Conservation (phyloP, 2,329 filamentous ascomycete genomes). For the Torrubiella hemipterigena region DNA sequence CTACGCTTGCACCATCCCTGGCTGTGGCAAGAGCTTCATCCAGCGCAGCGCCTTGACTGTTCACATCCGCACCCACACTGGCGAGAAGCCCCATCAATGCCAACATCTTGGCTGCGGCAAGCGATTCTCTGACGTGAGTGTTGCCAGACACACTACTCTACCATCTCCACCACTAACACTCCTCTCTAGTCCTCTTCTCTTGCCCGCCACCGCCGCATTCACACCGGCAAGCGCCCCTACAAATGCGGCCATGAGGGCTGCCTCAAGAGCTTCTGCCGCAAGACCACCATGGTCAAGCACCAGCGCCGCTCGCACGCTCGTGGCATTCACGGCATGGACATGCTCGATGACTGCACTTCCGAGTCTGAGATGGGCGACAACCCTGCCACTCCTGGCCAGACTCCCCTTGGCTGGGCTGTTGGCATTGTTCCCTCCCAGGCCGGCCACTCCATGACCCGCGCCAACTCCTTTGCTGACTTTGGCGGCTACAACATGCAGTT, state of each 20-base stretch:
- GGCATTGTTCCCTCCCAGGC: slow-evolving; percentile 25
- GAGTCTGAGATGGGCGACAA: slow-evolving; percentile 47
- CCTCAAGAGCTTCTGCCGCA: slow-evolving; percentile 58
- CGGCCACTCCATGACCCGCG: slow-evolving; percentile 32
- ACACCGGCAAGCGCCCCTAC: slow-evolving; percentile 56
- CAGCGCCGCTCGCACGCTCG: slow-evolving; percentile 50
- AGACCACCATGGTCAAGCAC: slow-evolving; percentile 61
- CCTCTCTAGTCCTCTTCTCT: slow-evolving; percentile 47
- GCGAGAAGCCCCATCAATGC: slow-evolving; percentile 61
- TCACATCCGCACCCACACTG: slow-evolving; percentile 58
- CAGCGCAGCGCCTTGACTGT: slow-evolving; percentile 59
- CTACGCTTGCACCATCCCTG: slow-evolving; percentile 46
- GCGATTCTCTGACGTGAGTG: slow-evolving; percentile 55
- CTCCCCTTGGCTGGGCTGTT: slow-evolving; percentile 38
- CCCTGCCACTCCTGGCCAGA: slow-evolving; percentile 43
- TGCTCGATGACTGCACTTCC: slow-evolving; percentile 39
- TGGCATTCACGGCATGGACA: slow-evolving; percentile 42
- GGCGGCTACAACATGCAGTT: slow-evolving; percentile 32
- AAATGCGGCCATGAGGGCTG: slow-evolving; percentile 50
- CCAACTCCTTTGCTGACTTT: slow-evolving; percentile 43
- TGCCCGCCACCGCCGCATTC: slow-evolving; percentile 52
- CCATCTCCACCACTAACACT: background rate
- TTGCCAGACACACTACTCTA: background rate
- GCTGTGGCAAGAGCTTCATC: slow-evolving; percentile 60
- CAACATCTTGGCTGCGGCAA: slow-evolving; percentile 54